These are phyloP conservation scores for Acacia concinna DNA, from an alignment of 331 rosid genomes.

Conservation along the genomic window DNA sequence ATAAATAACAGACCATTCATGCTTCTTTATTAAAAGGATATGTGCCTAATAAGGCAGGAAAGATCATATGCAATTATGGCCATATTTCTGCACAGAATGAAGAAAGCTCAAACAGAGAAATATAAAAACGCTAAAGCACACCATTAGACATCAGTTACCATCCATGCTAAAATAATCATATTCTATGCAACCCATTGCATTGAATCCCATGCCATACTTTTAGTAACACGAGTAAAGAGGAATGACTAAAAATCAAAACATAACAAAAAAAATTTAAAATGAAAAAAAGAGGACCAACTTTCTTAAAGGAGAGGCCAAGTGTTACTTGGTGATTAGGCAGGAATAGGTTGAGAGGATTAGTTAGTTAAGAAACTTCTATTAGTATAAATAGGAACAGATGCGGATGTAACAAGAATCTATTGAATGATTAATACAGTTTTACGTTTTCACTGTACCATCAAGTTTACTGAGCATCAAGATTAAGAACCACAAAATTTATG, in stretches of 20 bases:
- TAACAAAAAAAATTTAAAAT: background rate
- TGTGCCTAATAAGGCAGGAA: background rate
- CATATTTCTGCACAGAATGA: constrained; percentile 16
- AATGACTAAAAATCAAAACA: background rate
- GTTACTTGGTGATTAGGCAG: background rate
- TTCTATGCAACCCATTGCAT: constrained; percentile 14
- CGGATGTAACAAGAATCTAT: background rate
- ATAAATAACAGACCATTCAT: background rate
- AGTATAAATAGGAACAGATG: background rate
- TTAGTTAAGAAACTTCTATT: background rate
- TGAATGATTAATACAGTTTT: background rate
- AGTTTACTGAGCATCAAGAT: constrained; percentile 17
- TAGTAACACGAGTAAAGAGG: constrained; percentile 5
- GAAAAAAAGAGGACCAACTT: background rate
- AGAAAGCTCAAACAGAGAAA: constrained; percentile 17
- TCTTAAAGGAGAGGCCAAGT: background rate
- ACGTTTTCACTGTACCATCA: background rate
- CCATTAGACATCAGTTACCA: constrained; percentile 5
- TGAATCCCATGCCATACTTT: constrained; percentile 11
- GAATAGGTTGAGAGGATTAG: background rate
- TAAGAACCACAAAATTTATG: constrained; percentile 15
- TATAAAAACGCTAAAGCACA: constrained; percentile 2
- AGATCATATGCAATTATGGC: background rate
- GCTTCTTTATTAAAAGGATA: background rate
- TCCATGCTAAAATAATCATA: constrained; percentile 14